Conservation (phyloP, 2,329 filamentous ascomycete genomes). For the Ophiocordyceps sinensis region DNA sequence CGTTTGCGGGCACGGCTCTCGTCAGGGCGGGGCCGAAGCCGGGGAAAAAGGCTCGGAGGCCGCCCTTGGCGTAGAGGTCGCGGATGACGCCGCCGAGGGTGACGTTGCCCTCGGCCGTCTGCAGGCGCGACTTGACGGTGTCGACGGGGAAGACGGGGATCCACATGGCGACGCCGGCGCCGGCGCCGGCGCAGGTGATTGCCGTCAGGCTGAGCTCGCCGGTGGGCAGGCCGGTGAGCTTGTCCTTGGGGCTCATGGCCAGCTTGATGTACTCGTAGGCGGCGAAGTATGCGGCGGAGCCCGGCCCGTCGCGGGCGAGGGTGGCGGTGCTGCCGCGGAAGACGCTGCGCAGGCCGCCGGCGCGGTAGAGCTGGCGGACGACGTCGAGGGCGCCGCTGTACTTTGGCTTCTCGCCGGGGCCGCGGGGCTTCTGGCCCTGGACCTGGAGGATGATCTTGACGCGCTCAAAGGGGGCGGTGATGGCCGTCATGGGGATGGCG, state of each 20-base stretch:
- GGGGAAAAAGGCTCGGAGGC: constrained; percentile 88
- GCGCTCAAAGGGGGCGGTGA: constrained; percentile 98
- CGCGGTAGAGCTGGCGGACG: constrained; percentile 80
- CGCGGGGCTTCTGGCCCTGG: constrained; percentile 80
- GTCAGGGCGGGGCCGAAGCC: constrained; percentile 87
- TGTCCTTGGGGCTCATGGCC: constrained; percentile 68
- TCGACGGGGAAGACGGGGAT: constrained; percentile 96
- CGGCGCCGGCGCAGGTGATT: constrained; percentile 74
- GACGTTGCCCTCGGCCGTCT: constrained; percentile 77
- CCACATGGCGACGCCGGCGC: constrained; percentile 96
- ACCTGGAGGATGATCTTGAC: constrained; percentile 98
- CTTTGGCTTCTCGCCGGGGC: constrained; percentile 81
- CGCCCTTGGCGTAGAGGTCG: constrained; percentile 71
- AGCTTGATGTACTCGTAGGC: constrained; percentile 95
- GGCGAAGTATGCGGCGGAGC: constrained; percentile 89
- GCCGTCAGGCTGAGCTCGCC: constrained; percentile 72
- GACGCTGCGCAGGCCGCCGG: constrained; percentile 80
- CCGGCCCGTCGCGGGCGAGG: constrained; percentile 83
- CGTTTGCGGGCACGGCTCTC: constrained; percentile 88
- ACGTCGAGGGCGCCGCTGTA: constrained; percentile 83
- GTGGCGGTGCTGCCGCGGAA: constrained; percentile 88
- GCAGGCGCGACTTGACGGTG: constrained; percentile 86
- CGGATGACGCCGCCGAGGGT: constrained; percentile 67
- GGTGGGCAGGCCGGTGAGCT: constrained; percentile 51
- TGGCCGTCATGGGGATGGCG: constrained; percentile 90